Percentiles rank a stretch among this genome's conserved stretches.
Evolutionary conservation across 306 rosid species (phyloP).

Genomic region (Fragaria vesca): DNA sequence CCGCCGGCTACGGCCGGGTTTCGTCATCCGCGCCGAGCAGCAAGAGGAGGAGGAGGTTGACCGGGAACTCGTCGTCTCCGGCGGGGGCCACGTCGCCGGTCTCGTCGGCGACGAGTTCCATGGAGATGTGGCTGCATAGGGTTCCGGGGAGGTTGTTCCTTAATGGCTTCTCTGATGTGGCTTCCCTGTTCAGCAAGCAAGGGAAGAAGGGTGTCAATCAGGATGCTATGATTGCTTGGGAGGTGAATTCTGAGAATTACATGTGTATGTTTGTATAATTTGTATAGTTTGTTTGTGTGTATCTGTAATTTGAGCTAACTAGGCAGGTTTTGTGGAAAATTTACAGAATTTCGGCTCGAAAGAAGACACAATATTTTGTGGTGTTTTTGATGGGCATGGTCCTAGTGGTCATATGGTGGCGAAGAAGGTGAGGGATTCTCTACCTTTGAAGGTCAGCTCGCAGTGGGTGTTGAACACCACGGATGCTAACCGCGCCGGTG

Average conservation of each 20-base stretch:
- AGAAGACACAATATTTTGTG: conserved; percentile 59
- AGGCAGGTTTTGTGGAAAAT: not conserved
- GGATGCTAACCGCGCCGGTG: conserved; percentile 18
- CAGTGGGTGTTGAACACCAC: conserved; percentile 45
- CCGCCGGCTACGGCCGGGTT: no score
- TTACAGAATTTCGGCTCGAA: conserved; percentile 56
- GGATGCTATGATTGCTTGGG: conserved; percentile 92
- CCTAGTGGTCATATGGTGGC: conserved; percentile 80
- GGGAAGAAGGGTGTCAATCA: conserved; percentile 79
- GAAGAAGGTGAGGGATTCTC: conserved; percentile 72
- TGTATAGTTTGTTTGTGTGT: not conserved
- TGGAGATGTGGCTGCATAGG: conserved; percentile 51
- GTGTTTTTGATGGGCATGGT: conserved; percentile 97
- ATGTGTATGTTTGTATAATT: not conserved
- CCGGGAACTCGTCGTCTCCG: not conserved
- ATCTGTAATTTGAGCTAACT: not conserved
- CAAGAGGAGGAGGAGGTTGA: conserved; percentile 25
- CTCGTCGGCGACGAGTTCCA: not conserved
- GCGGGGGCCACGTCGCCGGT: not conserved
- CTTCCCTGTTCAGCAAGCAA: conserved; percentile 61
- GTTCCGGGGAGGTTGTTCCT: conserved; percentile 59
- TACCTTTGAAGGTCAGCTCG: conserved; percentile 65
- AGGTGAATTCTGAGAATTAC: conserved; percentile 42
- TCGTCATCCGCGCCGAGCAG: no score
- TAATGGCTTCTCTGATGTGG: conserved; percentile 58